Evolutionary conservation across 345 rosid genomes (phyloP).

Genomic region (Salix exigua): DNA sequence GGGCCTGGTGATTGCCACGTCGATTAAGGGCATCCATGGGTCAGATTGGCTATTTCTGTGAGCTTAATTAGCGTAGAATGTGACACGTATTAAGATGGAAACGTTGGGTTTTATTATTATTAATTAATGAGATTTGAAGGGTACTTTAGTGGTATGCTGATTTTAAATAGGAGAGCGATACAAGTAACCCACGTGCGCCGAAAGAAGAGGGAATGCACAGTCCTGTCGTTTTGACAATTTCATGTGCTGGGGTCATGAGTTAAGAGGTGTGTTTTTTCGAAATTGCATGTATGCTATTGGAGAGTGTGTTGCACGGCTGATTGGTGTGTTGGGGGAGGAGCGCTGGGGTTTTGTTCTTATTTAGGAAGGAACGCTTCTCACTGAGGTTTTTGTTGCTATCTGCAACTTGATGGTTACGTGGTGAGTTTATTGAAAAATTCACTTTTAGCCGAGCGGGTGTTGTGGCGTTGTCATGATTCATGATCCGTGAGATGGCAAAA

Average conservation of each 20-base stretch:
- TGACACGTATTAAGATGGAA: constrained; percentile 4
- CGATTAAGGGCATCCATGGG: background rate
- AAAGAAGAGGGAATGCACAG: background rate
- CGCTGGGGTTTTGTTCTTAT: background rate
- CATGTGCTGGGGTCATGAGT: background rate
- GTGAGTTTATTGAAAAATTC: background rate
- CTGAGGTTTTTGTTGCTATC: background rate
- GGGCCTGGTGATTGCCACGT: constrained; percentile 3
- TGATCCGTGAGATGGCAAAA: too few species aligned
- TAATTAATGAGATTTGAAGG: background rate
- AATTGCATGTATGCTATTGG: constrained; percentile 1
- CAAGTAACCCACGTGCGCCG: constrained; percentile 15
- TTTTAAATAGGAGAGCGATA: background rate
- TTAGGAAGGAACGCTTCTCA: background rate
- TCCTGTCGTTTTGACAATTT: background rate
- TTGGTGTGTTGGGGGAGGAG: background rate
- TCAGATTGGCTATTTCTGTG: background rate
- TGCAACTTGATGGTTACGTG: background rate
- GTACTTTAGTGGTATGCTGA: background rate
- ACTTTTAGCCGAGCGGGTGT: background rate
- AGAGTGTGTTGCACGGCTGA: background rate
- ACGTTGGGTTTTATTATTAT: background rate
- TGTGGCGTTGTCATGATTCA: too few species aligned
- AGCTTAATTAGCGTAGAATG: background rate
- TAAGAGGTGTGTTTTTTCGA: background rate